Conservation (phyloP, 176 grass and related monocot species). For the Ananas comosus region DNA sequence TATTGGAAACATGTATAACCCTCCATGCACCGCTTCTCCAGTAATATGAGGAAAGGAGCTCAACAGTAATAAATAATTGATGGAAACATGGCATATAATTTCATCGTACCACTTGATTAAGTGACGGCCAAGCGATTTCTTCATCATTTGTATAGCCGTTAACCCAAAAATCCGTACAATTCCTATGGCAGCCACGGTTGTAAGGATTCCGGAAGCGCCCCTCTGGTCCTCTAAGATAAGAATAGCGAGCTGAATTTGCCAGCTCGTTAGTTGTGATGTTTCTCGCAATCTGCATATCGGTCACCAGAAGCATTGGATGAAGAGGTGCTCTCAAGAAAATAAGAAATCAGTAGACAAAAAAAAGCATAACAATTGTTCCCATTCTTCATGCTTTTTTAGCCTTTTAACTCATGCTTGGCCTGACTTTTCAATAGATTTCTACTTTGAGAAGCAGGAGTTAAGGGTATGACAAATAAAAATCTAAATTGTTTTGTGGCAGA, state of each 20-base stretch:
- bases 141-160: constrained; percentile 59
- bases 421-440: no score
- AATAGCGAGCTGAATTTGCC: constrained; percentile 60
- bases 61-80: background rate
- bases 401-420: no score
- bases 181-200: constrained; percentile 52
- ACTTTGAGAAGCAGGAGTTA: no score
- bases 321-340: background rate
- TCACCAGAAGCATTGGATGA: constrained; percentile 5
- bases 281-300: constrained; percentile 49
- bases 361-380: no score
- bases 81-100: constrained; percentile 5
- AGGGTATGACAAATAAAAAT: no score
- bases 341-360: background rate
- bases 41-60: background rate
- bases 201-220: constrained; percentile 92
- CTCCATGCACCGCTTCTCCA: background rate
- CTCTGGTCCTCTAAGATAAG: constrained; percentile 70
- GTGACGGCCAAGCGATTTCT: constrained; percentile 79
- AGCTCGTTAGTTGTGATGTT: constrained; percentile 88
- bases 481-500: no score
- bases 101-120: constrained; percentile 43
- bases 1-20: background rate
- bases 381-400: no score
- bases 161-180: constrained; percentile 65